Percentiles rank a stretch among this genome's conserved stretches.
Evolutionary conservation across 176 grass and related monocot genomes (phyloP).

Genomic region (Urochloa ruziziensis): DNA sequence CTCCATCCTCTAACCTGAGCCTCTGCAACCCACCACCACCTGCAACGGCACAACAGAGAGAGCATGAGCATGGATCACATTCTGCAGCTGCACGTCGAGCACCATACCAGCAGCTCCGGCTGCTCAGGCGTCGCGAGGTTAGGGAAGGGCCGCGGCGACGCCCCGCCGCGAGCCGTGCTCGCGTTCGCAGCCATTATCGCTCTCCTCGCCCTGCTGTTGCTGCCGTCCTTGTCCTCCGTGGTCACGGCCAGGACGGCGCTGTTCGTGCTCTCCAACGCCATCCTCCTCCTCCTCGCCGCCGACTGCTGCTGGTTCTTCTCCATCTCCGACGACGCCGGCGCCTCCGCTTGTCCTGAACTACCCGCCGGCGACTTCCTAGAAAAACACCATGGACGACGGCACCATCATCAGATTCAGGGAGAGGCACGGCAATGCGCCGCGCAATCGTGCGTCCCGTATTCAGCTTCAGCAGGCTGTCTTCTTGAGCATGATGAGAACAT

Average conservation of each 20-base stretch:
- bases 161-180: not conserved
- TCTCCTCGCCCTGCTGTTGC: not conserved
- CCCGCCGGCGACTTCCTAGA: not conserved
- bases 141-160: no score
- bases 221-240: not conserved
- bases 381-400: not conserved
- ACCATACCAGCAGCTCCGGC: not conserved
- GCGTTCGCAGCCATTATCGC: not conserved
- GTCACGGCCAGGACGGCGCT: constrained; percentile 21
- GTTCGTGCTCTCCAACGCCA: constrained; percentile 26
- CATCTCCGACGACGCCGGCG: not conserved
- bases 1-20: not conserved
- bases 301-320: constrained; percentile 9
- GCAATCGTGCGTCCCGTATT: not conserved
- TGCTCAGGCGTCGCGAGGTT: not conserved
- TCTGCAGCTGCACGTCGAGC: not conserved
- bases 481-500: not conserved
- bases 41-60: not conserved
- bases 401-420: not conserved
- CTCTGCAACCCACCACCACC: no score
- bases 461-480: not conserved
- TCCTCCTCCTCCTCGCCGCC: constrained; percentile 29
- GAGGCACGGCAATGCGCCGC: not conserved
- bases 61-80: constrained; percentile 17
- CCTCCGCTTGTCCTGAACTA: not conserved